Percentiles rank a stretch among this genome's conserved stretches.
Evolutionary conservation across 148 eudicot species (phyloP).

Genomic region (Cornus suecica): DNA sequence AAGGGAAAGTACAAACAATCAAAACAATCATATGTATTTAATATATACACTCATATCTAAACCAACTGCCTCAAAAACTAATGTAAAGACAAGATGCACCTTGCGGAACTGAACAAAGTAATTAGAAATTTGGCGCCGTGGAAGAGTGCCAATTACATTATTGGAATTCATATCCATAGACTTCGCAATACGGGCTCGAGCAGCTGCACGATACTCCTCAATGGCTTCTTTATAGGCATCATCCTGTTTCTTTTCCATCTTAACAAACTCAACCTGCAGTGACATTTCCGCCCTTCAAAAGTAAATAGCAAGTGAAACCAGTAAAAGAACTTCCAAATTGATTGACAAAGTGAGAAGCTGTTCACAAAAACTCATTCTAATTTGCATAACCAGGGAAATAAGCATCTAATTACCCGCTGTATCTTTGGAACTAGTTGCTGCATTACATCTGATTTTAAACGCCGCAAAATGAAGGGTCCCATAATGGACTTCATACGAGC

Average conservation of each 20-base stretch:
- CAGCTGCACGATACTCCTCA: conserved; percentile 67
- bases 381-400: neutral
- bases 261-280: conserved; percentile 70
- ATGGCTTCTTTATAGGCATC: conserved; percentile 86
- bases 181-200: conserved; percentile 63
- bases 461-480: conserved; percentile 93
- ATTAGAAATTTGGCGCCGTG: conserved; percentile 91
- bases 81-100: conserved; percentile 38
- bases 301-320: conserved; percentile 9
- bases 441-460: conserved; percentile 96
- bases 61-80: neutral
- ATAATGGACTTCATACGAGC: conserved; percentile 91
- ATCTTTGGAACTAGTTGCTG: conserved; percentile 87
- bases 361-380: neutral
- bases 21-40: conserved; percentile 4
- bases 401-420: conserved; percentile 49
- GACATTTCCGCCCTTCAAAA: conserved; percentile 2
- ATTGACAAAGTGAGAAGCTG: neutral
- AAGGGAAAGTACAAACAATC: conserved; percentile 9
- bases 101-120: conserved; percentile 94
- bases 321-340: neutral
- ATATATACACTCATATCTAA: neutral
- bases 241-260: conserved; percentile 70
- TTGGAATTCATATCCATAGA: conserved; percentile 28
- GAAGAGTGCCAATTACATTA: conserved; percentile 40